phyloP scores from a whole-genome alignment of 2,329 filamentous ascomycete species.

The Beauveria varroae region DNA sequence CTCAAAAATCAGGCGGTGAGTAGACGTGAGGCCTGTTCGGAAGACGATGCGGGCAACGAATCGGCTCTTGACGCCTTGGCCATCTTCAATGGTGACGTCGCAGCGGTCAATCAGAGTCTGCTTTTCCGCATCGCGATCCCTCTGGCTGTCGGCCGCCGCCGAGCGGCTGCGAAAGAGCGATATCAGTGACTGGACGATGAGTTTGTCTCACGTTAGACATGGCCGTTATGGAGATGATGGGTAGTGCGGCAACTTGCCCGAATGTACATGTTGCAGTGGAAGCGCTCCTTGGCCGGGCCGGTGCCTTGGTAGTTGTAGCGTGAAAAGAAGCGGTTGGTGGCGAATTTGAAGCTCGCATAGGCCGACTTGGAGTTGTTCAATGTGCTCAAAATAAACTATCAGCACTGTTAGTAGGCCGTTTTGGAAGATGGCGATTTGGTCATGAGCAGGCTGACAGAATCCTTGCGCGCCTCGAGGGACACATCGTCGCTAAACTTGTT shows the following conservation, averaged over 20 bases:
- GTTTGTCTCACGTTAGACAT: not conserved
- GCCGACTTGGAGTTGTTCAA: conserved; percentile 76
- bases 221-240: not conserved
- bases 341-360: conserved; percentile 65
- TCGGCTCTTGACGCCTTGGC: conserved; percentile 61
- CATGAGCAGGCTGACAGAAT: conserved; percentile 42
- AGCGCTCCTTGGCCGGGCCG: conserved; percentile 47
- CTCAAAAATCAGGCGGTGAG: conserved; percentile 70
- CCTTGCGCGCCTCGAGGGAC: conserved; percentile 62
- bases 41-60: conserved; percentile 68
- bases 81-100: conserved; percentile 66
- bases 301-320: conserved; percentile 58
- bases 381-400: conserved; percentile 63
- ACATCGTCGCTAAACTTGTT: conserved; percentile 76
- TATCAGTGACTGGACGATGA: conserved; percentile 47
- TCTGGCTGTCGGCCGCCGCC: conserved; percentile 47
- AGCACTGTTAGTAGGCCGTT: not conserved
- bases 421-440: not conserved
- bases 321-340: conserved; percentile 62
- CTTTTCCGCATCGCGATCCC: conserved; percentile 44
- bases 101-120: conserved; percentile 67
- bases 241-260: conserved; percentile 39
- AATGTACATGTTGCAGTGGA: conserved; percentile 70
- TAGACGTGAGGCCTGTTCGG: conserved; percentile 69
- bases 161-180: conserved; percentile 66